phyloP scores from a whole-genome alignment of 371 early-diverging fungal genomes.

The Mortierella sp. region DNA sequence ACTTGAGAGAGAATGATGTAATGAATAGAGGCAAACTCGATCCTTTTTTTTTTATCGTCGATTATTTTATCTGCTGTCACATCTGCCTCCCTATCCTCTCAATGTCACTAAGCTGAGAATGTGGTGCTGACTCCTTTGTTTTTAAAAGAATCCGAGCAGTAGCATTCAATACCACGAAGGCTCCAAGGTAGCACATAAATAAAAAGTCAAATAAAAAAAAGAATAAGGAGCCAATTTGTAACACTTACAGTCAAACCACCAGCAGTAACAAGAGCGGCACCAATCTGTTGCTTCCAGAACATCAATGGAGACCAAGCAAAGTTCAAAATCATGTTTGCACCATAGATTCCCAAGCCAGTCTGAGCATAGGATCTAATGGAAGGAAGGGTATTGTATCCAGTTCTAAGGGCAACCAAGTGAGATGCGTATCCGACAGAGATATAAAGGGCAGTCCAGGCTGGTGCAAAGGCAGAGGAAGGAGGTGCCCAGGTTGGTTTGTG shows the following conservation, averaged over 20 bases:
- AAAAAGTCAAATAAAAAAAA: neutral
- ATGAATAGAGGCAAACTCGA: too few species aligned
- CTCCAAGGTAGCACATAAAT: neutral
- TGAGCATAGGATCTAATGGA: slow-evolving; percentile 24
- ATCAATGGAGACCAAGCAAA: slow-evolving; percentile 49
- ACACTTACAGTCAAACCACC: slow-evolving; percentile 47
- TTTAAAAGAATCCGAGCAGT: too few species aligned
- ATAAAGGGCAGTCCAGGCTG: slow-evolving; percentile 37
- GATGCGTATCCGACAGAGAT: slow-evolving; percentile 45
- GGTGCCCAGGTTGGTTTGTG: slow-evolving; percentile 32
- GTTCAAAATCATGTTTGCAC: slow-evolving; percentile 35
- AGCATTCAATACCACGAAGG: too few species aligned
- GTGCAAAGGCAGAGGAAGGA: slow-evolving; percentile 25
- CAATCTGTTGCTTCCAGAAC: slow-evolving; percentile 44
- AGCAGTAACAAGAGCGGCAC: slow-evolving; percentile 42
- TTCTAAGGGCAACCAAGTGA: slow-evolving; percentile 29
- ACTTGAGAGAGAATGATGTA: neutral
- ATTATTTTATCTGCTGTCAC: too few species aligned
- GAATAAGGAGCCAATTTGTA: neutral
- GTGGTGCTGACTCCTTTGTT: too few species aligned
- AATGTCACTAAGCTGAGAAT: too few species aligned
- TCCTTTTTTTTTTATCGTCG: too few species aligned
- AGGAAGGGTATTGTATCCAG: slow-evolving; percentile 22
- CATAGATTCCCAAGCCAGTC: slow-evolving; percentile 41
- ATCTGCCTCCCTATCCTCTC: too few species aligned